Percentiles rank a stretch among this genome's conserved stretches.
These are phyloP conservation scores for Sporobolomyces pararoseus DNA, from an alignment of 768 basidiomycete genomes.

Conservation along the genomic window DNA sequence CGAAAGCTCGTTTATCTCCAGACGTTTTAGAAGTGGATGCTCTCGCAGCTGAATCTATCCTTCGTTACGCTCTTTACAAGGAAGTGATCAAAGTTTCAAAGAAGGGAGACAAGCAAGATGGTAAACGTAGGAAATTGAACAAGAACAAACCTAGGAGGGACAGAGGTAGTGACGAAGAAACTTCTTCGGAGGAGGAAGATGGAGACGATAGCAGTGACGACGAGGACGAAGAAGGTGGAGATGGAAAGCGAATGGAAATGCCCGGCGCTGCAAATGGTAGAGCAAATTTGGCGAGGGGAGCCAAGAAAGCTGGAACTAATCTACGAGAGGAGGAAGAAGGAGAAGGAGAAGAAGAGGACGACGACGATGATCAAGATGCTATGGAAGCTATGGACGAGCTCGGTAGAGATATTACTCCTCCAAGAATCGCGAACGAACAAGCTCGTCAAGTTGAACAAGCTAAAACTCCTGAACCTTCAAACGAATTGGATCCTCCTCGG, in stretches of 20 bases:
- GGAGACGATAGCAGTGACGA: not conserved
- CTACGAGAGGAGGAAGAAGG: not conserved
- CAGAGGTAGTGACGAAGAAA: conserved; percentile 33
- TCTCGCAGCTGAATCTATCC: conserved; percentile 82
- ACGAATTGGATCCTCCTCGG: conserved; percentile 21
- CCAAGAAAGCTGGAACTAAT: not conserved
- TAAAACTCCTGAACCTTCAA: conserved; percentile 3
- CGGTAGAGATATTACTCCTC: conserved; percentile 5
- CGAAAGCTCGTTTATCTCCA: conserved; percentile 82
- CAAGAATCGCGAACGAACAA: conserved; percentile 9
- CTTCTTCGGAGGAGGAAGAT: not conserved
- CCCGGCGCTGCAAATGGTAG: not conserved
- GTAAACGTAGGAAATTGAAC: conserved; percentile 36
- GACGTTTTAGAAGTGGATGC: conserved; percentile 84
- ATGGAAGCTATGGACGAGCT: conserved; percentile 9
- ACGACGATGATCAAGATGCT: conserved; percentile 7
- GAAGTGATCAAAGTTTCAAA: conserved; percentile 77
- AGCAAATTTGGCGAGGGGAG: conserved; percentile 6
- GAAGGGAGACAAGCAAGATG: conserved; percentile 28
- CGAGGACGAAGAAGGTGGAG: not conserved
- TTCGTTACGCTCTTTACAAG: conserved; percentile 95
- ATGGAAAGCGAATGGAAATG: conserved; percentile 30
- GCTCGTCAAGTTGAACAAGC: conserved; percentile 19
- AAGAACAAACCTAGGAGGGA: conserved; percentile 25
- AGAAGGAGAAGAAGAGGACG: conserved; percentile 23